Evolutionary conservation across 129 eudicot species (phyloP).

Genomic region (Gnaphalium uliginosum): DNA sequence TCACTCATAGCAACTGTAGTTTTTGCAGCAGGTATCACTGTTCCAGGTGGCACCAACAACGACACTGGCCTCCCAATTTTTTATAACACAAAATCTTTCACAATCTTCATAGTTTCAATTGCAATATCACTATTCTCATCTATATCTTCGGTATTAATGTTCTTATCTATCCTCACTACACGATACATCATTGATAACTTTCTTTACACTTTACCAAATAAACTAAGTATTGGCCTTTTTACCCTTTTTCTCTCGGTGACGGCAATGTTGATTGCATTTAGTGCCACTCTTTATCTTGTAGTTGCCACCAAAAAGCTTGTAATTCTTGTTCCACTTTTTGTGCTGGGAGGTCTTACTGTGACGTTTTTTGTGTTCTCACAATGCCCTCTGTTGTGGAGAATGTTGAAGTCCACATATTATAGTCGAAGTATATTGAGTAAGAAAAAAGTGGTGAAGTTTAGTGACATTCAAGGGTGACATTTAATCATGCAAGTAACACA

Average conservation of each 20-base stretch:
- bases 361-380: constrained; percentile 12
- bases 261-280: constrained; percentile 11
- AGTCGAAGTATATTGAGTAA: constrained; percentile 3
- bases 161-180: constrained; percentile 14
- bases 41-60: constrained; percentile 14
- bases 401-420: constrained; percentile 16
- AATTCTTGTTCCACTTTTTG: constrained; percentile 7
- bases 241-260: constrained; percentile 13
- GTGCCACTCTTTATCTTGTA: constrained; percentile 12
- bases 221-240: constrained; percentile 9
- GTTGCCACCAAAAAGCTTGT: background rate
- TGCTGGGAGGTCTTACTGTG: background rate
- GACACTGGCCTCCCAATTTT: constrained; percentile 4
- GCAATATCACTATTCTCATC: constrained; percentile 15
- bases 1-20: constrained; percentile 16
- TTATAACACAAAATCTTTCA: background rate
- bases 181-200: constrained; percentile 11
- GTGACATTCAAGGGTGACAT: constrained; percentile 1
- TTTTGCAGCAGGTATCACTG: constrained; percentile 15
- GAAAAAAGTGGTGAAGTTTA: constrained; percentile 2
- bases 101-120: constrained; percentile 2
- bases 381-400: constrained; percentile 18
- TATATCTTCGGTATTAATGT: constrained; percentile 9
- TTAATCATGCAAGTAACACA: background rate
- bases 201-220: constrained; percentile 17